Conservation (phyloP, 768 basidiomycete species). For the Xerocomus brunneocitrinus region DNA sequence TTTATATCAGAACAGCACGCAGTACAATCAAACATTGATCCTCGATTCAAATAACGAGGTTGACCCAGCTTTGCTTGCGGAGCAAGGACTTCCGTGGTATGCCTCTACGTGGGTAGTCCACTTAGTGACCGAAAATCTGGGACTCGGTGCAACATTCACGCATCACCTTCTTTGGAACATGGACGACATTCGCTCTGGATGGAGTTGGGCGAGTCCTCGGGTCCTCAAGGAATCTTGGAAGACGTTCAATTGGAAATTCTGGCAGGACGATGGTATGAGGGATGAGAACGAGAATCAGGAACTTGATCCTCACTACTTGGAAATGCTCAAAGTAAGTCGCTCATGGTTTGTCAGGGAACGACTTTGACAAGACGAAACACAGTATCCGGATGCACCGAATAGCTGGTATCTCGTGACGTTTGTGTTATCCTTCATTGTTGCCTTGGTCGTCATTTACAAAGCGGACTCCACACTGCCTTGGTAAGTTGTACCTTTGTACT, state of each 20-base stretch:
- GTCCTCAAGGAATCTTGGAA: no score
- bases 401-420: constrained; percentile 32
- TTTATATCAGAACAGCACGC: constrained; percentile 49
- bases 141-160: no score
- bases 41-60: constrained; percentile 49
- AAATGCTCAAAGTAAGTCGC: constrained; percentile 41
- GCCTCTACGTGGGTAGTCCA: constrained; percentile 23
- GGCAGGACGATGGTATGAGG: constrained; percentile 23
- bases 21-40: constrained; percentile 51
- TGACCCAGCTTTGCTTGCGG: constrained; percentile 43
- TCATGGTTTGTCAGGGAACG: constrained; percentile 13
- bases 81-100: constrained; percentile 34
- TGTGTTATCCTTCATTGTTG: constrained; percentile 39
- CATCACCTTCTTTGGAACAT: no score
- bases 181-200: no score
- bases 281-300: constrained; percentile 34
- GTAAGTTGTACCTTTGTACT: constrained; percentile 17
- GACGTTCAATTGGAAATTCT: constrained; percentile 33
- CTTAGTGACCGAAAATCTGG: constrained; percentile 1
- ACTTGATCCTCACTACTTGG: constrained; percentile 50
- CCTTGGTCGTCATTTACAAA: constrained; percentile 51
- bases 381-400: constrained; percentile 35
- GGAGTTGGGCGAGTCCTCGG: no score
- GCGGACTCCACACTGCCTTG: constrained; percentile 53
- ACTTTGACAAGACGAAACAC: constrained; percentile 1